Evolutionary conservation across 2,329 filamentous ascomycete species (phyloP).

Genomic region (Cladophialophora yegresii): DNA sequence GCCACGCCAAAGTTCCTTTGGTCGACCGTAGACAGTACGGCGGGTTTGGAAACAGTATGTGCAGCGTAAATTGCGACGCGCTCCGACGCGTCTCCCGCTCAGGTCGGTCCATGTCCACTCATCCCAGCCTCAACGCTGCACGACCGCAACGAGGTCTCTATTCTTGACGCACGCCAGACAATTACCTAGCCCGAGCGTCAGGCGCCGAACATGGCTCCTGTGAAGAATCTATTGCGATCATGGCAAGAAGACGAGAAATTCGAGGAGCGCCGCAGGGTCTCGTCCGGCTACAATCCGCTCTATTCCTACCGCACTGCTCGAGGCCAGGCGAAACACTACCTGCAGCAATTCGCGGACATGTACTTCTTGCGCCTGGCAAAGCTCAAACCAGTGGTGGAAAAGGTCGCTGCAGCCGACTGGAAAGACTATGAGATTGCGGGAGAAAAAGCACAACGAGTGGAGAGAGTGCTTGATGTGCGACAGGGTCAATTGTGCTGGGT

Average conservation of each 20-base stretch:
- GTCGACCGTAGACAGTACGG: background rate
- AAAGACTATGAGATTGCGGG: constrained; percentile 72
- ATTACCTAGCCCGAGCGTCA: background rate
- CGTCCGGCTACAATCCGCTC: constrained; percentile 71
- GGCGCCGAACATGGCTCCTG: constrained; percentile 20
- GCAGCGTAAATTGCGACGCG: constrained; percentile 1
- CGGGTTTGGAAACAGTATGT: background rate
- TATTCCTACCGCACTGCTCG: constrained; percentile 72
- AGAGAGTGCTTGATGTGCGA: constrained; percentile 89
- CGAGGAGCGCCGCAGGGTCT: constrained; percentile 52
- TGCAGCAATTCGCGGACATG: constrained; percentile 96
- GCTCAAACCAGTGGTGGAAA: constrained; percentile 80
- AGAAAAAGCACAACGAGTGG: constrained; percentile 72
- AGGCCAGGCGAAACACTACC: constrained; percentile 67
- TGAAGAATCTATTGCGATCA: constrained; percentile 25
- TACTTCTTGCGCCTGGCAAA: constrained; percentile 90
- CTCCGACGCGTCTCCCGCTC: background rate
- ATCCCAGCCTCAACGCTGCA: background rate
- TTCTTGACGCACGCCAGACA: background rate
- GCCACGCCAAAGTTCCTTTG: background rate
- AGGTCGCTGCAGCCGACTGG: constrained; percentile 74
- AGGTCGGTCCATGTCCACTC: background rate
- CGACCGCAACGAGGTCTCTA: background rate
- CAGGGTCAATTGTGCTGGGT: constrained; percentile 97
- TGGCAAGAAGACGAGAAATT: constrained; percentile 41